Evolutionary conservation across 176 grass and related monocot species (phyloP), one percentile per base, ranked within the genome.

Genomic region (Carex parvula): DNA sequence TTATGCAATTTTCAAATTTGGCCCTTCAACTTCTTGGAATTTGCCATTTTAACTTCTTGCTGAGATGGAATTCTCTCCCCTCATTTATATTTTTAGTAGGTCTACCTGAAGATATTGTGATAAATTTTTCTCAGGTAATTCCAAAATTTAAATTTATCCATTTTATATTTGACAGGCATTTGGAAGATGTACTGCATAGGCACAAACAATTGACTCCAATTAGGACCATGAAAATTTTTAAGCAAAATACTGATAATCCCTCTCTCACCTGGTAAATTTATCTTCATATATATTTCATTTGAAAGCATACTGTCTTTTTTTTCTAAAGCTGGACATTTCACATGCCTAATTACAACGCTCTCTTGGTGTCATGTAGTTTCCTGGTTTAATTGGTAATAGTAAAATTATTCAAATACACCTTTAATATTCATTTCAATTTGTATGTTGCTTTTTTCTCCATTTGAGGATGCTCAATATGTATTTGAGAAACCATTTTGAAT

Each of bases 131-230:
- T 81, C 39, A 9, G 21, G 33, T 78, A 20, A 81, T 42, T 41
- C 39, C 46, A 22, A 63, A 62, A 37, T 81, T 24, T 68, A 82
- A 81, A 66, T 61, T 64, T 64, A 20, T 81, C 30, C 41, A 53
- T 67, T 55, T 83, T 66, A 52, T 65, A 66, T 83, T 67, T 10
- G 41, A 55, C 39, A 65, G 80, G 21, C 20, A 83, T 35, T 26
- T 66, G 21, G 42, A n/a, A 35, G 80, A 64, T 54, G 60, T 6
- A 82, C 7, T 50, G 37, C 15, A 15, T 53, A 6, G 20, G 21
- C 26, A 26, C 26, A 26, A 26, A 26, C 26, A 26, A 26, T 26
- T 26, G 26, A 26, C 26, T 26, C 26, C 26, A 26, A 26, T 26
- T 26, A 26, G 26, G 26, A 26, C 26, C 26, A 26, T 26, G 26